Conservation (phyloP, 2,329 filamentous ascomycete species). For the Aspergillus ochraceoroseus region DNA sequence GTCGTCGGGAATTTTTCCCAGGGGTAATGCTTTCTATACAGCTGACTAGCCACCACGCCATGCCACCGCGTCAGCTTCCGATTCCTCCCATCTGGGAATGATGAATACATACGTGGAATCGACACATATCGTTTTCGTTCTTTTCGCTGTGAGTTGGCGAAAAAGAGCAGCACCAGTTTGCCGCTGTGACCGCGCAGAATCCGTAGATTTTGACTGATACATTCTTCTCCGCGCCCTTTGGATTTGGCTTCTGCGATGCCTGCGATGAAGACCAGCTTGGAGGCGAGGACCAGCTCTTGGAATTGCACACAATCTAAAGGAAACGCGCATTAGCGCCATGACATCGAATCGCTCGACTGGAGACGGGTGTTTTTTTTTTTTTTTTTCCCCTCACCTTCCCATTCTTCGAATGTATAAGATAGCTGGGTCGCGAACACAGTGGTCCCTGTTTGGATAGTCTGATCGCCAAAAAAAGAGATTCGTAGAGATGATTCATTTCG, state of each 20-base stretch:
- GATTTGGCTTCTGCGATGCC: conserved; percentile 44
- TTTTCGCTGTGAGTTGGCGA: conserved; percentile 42
- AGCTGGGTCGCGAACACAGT: conserved; percentile 41
- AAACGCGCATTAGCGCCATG: too few species aligned
- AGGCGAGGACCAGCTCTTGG: conserved; percentile 39
- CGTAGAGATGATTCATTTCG: conserved; percentile 33
- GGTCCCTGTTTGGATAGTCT: conserved; percentile 39
- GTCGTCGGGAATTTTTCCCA: conserved; percentile 38
- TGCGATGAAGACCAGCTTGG: conserved; percentile 39
- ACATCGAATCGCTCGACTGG: too few species aligned
- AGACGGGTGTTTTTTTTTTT: too few species aligned
- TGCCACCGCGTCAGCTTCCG: not conserved
- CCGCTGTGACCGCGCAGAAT: conserved; percentile 37
- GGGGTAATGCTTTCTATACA: conserved; percentile 38
- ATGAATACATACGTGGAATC: conserved; percentile 32
- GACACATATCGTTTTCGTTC: conserved; percentile 41
- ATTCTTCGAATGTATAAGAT: conserved; percentile 42
- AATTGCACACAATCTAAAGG: conserved; percentile 40
- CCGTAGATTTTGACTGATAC: conserved; percentile 44
- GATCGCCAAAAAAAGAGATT: conserved; percentile 42
- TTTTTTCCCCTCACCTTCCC: conserved; percentile 30
- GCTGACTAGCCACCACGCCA: conserved; percentile 30
- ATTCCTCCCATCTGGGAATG: not conserved
- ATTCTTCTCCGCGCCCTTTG: conserved; percentile 44
- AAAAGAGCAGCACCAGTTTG: conserved; percentile 37